Evolutionary conservation across 805 yeast genomes (phyloP).

Genomic region (Cyberlindnera mycetangii): DNA sequence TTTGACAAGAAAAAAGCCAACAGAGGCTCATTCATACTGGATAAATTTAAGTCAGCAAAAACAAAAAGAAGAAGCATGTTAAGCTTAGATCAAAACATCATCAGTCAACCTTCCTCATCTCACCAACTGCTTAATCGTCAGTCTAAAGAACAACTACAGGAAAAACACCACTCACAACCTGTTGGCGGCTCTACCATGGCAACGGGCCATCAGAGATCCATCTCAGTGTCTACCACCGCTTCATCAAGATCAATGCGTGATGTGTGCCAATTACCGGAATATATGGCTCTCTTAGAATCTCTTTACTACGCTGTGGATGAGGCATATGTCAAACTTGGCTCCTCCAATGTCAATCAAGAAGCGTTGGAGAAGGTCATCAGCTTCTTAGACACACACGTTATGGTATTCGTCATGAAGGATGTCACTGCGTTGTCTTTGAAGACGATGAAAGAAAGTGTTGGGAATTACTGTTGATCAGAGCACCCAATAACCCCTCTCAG

Average conservation of each 20-base stretch:
- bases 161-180: constrained; percentile 2
- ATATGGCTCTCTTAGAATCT: constrained; percentile 7
- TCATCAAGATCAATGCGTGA: constrained; percentile 16
- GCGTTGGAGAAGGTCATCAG: constrained; percentile 7
- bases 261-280: constrained; percentile 10
- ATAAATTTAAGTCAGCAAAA: constrained; percentile 10
- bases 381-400: constrained; percentile 15
- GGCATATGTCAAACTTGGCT: constrained; percentile 4
- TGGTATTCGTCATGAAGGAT: constrained; percentile 16
- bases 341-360: background rate
- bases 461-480: constrained; percentile 6
- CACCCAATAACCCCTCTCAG: too few relatives aligned
- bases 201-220: constrained; percentile 7
- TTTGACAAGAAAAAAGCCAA: constrained; percentile 2
- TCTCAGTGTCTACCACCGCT: constrained; percentile 7
- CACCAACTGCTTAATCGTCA: background rate
- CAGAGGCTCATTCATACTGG: constrained; percentile 6
- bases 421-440: constrained; percentile 6
- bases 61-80: constrained; percentile 8
- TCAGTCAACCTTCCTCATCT: background rate
- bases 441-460: constrained; percentile 6
- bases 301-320: constrained; percentile 2
- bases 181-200: background rate
- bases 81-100: constrained; percentile 6
- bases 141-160: constrained; percentile 6